These are phyloP conservation scores for Luvunga scandens DNA, from an alignment of 345 rosid genomes.

Conservation along the genomic window DNA sequence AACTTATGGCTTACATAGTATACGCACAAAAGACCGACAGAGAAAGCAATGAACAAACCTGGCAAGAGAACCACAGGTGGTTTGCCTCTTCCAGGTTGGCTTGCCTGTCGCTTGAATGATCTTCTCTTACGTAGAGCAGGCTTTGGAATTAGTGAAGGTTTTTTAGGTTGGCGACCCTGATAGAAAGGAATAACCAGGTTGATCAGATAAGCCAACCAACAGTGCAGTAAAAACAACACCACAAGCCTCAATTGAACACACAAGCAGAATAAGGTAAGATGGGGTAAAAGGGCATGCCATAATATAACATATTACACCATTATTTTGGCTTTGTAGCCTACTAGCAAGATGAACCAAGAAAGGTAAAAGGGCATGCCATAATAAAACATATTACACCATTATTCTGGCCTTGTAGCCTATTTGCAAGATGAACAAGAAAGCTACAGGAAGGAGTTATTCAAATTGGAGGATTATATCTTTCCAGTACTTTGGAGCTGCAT, in stretches of 20 bases:
- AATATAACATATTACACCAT: not conserved
- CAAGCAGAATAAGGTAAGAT: not conserved
- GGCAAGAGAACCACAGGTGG: conserved; percentile 41
- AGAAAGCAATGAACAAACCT: conserved; percentile 35
- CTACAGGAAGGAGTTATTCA: not conserved
- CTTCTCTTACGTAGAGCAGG: conserved; percentile 71
- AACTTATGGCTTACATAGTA: not conserved
- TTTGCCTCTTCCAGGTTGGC: conserved; percentile 74
- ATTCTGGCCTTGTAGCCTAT: not conserved
- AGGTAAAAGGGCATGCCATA: not conserved
- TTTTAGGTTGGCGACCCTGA: conserved; percentile 64
- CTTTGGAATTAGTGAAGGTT: conserved; percentile 53
- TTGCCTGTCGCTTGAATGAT: conserved; percentile 69
- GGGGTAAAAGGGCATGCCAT: not conserved
- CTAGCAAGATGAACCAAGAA: not conserved
- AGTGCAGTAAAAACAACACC: not conserved
- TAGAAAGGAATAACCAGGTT: conserved; percentile 14
- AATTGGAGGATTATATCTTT: not conserved
- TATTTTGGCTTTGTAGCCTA: not conserved
- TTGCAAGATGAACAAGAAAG: not conserved
- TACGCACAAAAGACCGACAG: not conserved
- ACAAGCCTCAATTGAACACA: not conserved
- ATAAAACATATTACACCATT: not conserved
- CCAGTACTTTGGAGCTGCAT: not conserved
- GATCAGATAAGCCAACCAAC: conserved; percentile 4